phyloP scores from a whole-genome alignment of 108 stramenopile genomes.

The Nannochloropsis salina region DNA sequence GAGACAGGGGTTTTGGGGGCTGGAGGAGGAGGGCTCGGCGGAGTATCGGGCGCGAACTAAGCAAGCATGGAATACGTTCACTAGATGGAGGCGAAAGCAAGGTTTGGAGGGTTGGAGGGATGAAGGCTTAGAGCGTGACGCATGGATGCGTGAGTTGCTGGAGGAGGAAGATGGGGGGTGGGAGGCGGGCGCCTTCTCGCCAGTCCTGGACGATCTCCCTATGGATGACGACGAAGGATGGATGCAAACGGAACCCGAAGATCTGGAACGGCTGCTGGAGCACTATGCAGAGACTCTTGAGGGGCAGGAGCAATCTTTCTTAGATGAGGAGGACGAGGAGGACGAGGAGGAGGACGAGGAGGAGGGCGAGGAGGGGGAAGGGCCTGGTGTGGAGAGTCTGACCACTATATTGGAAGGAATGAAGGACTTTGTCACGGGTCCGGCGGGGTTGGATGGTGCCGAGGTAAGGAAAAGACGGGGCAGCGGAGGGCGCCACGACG shows the following conservation, averaged over 20 bases:
- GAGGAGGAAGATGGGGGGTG: not conserved
- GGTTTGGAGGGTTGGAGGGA: not conserved
- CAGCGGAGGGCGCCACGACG: too few species aligned
- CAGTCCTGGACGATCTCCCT: not conserved
- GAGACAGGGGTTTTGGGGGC: not conserved
- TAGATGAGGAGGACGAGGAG: not conserved
- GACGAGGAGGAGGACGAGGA: not conserved
- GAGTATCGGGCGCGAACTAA: not conserved
- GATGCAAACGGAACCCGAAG: not conserved
- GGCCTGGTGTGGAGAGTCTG: not conserved
- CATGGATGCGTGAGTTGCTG: not conserved
- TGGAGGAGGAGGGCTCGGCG: not conserved
- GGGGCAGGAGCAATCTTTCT: not conserved
- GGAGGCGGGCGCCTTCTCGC: not conserved
- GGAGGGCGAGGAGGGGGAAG: not conserved
- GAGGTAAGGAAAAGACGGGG: not conserved
- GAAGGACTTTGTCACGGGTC: not conserved
- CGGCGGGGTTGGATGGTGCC: not conserved
- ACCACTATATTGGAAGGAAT: not conserved
- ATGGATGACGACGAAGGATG: not conserved
- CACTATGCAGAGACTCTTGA: not conserved
- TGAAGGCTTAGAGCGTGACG: not conserved
- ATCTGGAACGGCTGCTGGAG: not conserved
- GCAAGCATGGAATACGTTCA: not conserved
- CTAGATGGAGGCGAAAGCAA: not conserved